Evolutionary conservation across 1,284 basidiomycete genomes (phyloP), one percentile per base, ranked within the genome.

Genomic region (Cutaneotrichosporon sp.): DNA sequence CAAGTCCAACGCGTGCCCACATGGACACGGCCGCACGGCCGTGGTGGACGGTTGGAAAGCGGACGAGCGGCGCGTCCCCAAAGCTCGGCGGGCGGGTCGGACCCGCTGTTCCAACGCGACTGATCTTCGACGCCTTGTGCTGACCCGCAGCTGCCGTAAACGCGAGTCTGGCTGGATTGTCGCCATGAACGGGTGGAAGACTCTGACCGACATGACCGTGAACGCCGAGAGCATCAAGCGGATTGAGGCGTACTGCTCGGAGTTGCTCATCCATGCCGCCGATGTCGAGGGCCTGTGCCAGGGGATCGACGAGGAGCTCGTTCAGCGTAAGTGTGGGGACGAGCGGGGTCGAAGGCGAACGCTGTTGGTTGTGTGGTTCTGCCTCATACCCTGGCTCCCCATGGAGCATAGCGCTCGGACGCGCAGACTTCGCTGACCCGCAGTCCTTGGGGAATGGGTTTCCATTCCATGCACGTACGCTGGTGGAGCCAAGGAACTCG

Each of bases 161-260:
- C 82, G 86, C 72, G 89, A 83, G 14, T 81, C 86, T 38, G 87
- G 83, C 67, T 99, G 97, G 97, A 83, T 94, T 38, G 91, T 99
- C 8, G 95, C 97, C 0, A 98, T 97, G 94, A 97, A 99, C 80
- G 92, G 94, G 73, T 99, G 97, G 97, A 95, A 97, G 78, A 89
- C 91, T 60, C 85, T 97, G 58, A 98, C 97, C 0, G 91, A 98
- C 72, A 92, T 93, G 88, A 88, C 91, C 72, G 91, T 99, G 20
- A 89, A 85, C 13, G 51, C 61, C 66, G 75, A 74, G 45, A 72
- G 65, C n/a, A 75, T 79, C 54, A 22, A 50, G 31, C 62, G 61
- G 25, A 74, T 79, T n/a, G 74, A 76, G 54, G 34, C 42, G n/a
- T 62, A 66, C 63, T 69, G 49, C 74, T 95, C 93, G 70, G 97